Percentiles rank a stretch among this genome's conserved stretches.
These are phyloP conservation scores for Hericium erinaceus DNA, from an alignment of 768 basidiomycete species.

Conservation along the genomic window DNA sequence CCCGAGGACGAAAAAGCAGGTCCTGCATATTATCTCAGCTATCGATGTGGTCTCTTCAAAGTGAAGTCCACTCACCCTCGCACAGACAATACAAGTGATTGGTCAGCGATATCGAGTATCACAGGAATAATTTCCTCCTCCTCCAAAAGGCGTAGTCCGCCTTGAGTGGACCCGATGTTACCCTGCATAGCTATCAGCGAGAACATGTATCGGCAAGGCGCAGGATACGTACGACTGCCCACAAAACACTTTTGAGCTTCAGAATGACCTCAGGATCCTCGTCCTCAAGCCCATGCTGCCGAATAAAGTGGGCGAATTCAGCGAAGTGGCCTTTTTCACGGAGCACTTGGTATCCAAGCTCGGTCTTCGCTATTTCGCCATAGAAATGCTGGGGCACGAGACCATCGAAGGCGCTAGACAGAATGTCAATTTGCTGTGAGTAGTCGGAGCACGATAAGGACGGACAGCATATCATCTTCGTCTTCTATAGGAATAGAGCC, in stretches of 20 bases:
- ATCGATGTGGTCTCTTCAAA: not conserved
- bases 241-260: constrained; percentile 90
- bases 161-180: constrained; percentile 83
- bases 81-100: constrained; percentile 83
- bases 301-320: constrained; percentile 86
- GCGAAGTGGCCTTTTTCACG: constrained; percentile 85
- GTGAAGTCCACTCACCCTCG: constrained; percentile 59
- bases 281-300: constrained; percentile 76
- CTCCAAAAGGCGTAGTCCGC: constrained; percentile 90
- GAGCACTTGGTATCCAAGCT: constrained; percentile 85
- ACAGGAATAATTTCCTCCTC: constrained; percentile 90
- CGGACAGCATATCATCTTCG: constrained; percentile 57
- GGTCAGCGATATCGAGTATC: constrained; percentile 85
- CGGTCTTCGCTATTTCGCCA: constrained; percentile 95
- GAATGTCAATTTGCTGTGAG: not conserved
- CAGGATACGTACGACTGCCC: constrained; percentile 68
- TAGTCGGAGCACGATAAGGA: constrained; percentile 7
- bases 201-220: not conserved
- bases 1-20: constrained; percentile 93
- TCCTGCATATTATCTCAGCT: constrained; percentile 39
- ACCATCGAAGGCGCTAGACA: constrained; percentile 63
- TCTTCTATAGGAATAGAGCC: constrained; percentile 37
- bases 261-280: constrained; percentile 77
- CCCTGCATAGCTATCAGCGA: constrained; percentile 43
- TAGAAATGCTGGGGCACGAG: constrained; percentile 94